phyloP scores from a whole-genome alignment of 164 flowering plant genomes.

The grape (Vitis vinifera) region ASM3070453v1 NC_081820.1:21647501-21648000 shows the following conservation, averaged over 20 bases:
- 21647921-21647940: slow-evolving; percentile 67
- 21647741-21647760: neutral
- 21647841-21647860: slow-evolving; percentile 28
- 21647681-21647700: too few species aligned
- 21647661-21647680: too few species aligned
- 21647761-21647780: neutral
- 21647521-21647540: too few species aligned
- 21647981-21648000: slow-evolving; percentile 77
- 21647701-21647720: too few species aligned
- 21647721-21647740: too few species aligned
- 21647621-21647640: too few species aligned
- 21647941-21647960: slow-evolving; percentile 86
- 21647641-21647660: too few species aligned
- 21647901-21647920: slow-evolving; percentile 21
- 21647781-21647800: too few species aligned
- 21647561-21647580: too few species aligned
- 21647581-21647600: too few species aligned
- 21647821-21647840: slow-evolving; percentile 40
- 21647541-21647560: too few species aligned
- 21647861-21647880: slow-evolving; percentile 14
- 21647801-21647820: neutral
- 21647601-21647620: too few species aligned
- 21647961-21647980: slow-evolving; percentile 60
- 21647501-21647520: neutral
- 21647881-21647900: slow-evolving; percentile 19